Percentiles rank a stretch among this genome's conserved stretches.
Conservation (phyloP, 441 rosid species). For the Adansonia grandidieri region DNA sequence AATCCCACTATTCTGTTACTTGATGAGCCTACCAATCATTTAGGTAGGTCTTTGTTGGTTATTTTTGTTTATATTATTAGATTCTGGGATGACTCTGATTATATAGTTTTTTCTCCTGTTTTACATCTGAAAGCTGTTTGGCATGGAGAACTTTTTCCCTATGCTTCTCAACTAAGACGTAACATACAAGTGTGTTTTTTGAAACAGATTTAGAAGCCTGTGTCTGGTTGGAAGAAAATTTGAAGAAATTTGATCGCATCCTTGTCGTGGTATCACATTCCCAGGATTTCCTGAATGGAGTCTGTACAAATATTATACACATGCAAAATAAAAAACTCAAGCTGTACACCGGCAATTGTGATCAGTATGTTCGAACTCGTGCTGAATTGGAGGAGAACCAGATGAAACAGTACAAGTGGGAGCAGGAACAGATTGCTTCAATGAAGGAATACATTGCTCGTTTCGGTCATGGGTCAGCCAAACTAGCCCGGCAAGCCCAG, state of each 20-base stretch:
- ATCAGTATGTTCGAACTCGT: constrained; percentile 93
- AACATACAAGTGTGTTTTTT: background rate
- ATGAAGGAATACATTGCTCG: constrained; percentile 99
- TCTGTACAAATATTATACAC: constrained; percentile 91
- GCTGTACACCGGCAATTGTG: constrained; percentile 81
- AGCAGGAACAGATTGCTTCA: constrained; percentile 92
- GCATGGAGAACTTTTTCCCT: background rate
- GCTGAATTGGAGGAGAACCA: constrained; percentile 90
- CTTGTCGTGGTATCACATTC: constrained; percentile 94
- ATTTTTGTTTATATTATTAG: background rate
- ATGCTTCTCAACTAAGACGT: background rate
- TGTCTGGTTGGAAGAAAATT: constrained; percentile 91
- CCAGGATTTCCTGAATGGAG: constrained; percentile 93
- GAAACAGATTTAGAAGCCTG: constrained; percentile 91
- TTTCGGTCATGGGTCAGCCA: constrained; percentile 97
- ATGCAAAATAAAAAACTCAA: constrained; percentile 86
- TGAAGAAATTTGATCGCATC: constrained; percentile 89
- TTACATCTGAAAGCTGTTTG: background rate
- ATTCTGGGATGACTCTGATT: constrained; percentile 26
- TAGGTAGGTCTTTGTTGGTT: constrained; percentile 49
- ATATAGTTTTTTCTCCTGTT: background rate
- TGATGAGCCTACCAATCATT: constrained; percentile 96
- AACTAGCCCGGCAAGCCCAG: constrained; percentile 96
- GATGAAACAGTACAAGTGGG: constrained; percentile 98
- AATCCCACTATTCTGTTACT: constrained; percentile 88